Evolutionary conservation across 2,329 filamentous ascomycete genomes (phyloP), one percentile per base, ranked within the genome.

Genomic region (Exserohilum rostratum): DNA sequence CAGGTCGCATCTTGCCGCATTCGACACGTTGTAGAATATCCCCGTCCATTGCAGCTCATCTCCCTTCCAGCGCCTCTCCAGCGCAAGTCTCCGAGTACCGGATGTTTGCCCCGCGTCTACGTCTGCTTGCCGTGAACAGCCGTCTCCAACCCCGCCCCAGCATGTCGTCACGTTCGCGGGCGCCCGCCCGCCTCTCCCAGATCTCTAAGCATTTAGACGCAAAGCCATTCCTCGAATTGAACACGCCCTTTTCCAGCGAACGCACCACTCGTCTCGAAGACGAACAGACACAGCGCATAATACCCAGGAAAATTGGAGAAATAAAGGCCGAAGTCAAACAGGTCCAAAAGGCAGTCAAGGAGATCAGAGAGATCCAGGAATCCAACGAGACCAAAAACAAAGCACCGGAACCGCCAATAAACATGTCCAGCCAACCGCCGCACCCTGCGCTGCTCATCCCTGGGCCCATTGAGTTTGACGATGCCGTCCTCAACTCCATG

Each of bases 391-490:
- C 40, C 15, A 58, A 59, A 47, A 57, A 70, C 43, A 46, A 39
- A 25, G 49, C 59, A 30, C 60, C 55, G 46, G 50, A 65, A 57
- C 27, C 48, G 38, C 58, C 56, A 29, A 60, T 65, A 55, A 59
- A 64, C 27, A 86, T 86, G 83, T 86, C 84, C 35, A 73, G 69
- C 50, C 85, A 88, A 78, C 69, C 83, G 49, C 76, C 82, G 51
- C 86, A 89, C 72, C 81, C 85, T 48, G 88, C 93, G 51, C 83
- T 99, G 78, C 87, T 99, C 79, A 98, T 99, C 72, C 95, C 95
- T 45, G 95, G 95, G 61, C 95, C 95, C 71, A 96, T 98, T 77
- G 93, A 98, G 81, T 97, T 97, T 74, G 93, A 97, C 76, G 93
- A 98, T 93, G 92, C 88, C 43, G 93, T 98, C 57, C 86, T 97